Conservation (phyloP, 2,329 filamentous ascomycete genomes). For the Neobulgaria alba region DNA sequence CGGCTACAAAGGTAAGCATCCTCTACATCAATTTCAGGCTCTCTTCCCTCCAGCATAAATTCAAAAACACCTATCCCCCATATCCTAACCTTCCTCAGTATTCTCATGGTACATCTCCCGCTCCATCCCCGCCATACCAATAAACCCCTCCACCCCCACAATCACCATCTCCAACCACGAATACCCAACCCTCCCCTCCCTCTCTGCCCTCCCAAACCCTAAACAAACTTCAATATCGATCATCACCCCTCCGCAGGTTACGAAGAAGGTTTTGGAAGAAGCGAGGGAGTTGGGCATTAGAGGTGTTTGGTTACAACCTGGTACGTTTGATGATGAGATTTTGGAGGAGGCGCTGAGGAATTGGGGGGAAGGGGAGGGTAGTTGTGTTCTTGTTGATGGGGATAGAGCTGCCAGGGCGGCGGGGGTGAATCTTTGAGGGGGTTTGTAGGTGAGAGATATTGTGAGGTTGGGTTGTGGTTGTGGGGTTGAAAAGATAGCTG, state of each 20-base stretch:
- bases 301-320: slow-evolving; percentile 84
- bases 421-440: no score
- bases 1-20: background rate
- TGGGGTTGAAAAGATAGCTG: no score
- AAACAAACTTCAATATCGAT: no score
- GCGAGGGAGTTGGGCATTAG: slow-evolving; percentile 66
- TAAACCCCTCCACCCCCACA: background rate
- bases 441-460: no score
- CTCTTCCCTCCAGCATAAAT: background rate
- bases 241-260: slow-evolving; percentile 67
- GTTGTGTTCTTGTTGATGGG: no score
- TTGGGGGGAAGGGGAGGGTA: no score
- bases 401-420: no score
- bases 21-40: background rate
- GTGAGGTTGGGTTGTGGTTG: no score
- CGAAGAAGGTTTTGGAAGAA: slow-evolving; percentile 2
- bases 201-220: slow-evolving; percentile 1
- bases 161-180: background rate
- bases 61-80: background rate
- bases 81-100: background rate
- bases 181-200: background rate
- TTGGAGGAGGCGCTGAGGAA: slow-evolving; percentile 58
- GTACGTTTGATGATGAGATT: slow-evolving; percentile 72
- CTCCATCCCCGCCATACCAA: background rate
- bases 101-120: background rate